phyloP scores from a whole-genome alignment of 495 filamentous ascomycete species.

The Penicillium riverlandense region DNA sequence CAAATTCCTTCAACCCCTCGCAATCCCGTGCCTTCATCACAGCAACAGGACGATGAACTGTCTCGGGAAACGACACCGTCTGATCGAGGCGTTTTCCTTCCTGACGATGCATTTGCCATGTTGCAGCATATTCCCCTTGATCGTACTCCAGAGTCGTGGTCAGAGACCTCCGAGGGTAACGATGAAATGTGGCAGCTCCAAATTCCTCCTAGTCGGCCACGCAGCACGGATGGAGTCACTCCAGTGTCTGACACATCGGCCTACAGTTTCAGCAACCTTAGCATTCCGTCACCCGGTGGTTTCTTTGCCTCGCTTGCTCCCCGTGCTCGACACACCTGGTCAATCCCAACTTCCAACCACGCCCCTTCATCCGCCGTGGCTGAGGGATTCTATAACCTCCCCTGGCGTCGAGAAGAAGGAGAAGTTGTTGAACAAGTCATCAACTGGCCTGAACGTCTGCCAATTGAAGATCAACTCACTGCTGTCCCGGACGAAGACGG shows the following conservation, averaged over 20 bases:
- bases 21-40: slow-evolving; percentile 8
- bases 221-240: slow-evolving; percentile 37
- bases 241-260: slow-evolving; percentile 41
- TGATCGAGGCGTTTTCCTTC: slow-evolving; percentile 63
- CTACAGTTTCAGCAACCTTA: slow-evolving; percentile 59
- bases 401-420: slow-evolving; percentile 51
- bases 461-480: slow-evolving; percentile 34
- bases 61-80: slow-evolving; percentile 34
- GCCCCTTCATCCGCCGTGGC: slow-evolving; percentile 72
- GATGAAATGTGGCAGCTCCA: slow-evolving; percentile 41
- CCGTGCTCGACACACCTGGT: slow-evolving; percentile 72
- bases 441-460: slow-evolving; percentile 47
- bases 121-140: slow-evolving; percentile 66
- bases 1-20: slow-evolving; percentile 18
- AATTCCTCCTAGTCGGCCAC: slow-evolving; percentile 20
- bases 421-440: slow-evolving; percentile 61
- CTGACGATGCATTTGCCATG: slow-evolving; percentile 69
- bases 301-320: slow-evolving; percentile 81
- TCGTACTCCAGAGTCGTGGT: slow-evolving; percentile 36
- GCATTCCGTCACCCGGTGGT: slow-evolving; percentile 82
- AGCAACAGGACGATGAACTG: slow-evolving; percentile 19
- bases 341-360: slow-evolving; percentile 34
- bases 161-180: slow-evolving; percentile 39
- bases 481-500: slow-evolving; percentile 44
- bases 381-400: slow-evolving; percentile 75